A percentile compares a stretch with the other conserved stretches of the same genome.
phyloP scores from a whole-genome alignment of 2,329 filamentous ascomycete genomes.

The Fusarium graminum region DNA sequence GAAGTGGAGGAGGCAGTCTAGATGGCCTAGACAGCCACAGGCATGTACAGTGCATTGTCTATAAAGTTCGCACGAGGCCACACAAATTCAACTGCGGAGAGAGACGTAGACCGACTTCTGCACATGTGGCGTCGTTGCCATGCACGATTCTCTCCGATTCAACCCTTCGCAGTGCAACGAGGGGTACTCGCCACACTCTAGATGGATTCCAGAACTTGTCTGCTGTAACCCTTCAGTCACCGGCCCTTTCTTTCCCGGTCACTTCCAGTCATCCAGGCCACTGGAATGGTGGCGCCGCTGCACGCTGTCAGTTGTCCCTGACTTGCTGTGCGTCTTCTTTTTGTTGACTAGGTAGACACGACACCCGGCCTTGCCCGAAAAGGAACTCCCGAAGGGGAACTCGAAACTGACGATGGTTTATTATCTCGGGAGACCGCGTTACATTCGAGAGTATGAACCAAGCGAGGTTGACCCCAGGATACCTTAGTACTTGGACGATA shows the following conservation, averaged over 20 bases:
- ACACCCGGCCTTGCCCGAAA: conserved; percentile 41
- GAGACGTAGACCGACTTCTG: conserved; percentile 4
- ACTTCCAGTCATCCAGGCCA: conserved; percentile 3
- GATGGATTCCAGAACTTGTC: conserved; percentile 40
- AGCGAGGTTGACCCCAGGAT: conserved; percentile 34
- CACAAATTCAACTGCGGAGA: conserved; percentile 1
- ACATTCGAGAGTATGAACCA: conserved; percentile 33
- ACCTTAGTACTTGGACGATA: conserved; percentile 5
- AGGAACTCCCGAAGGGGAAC: conserved; percentile 30
- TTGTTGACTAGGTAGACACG: conserved; percentile 28
- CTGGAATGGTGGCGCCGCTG: conserved; percentile 42
- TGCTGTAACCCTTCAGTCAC: neutral
- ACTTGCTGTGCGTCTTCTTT: conserved; percentile 27
- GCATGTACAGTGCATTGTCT: conserved; percentile 23
- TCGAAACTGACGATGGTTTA: conserved; percentile 23
- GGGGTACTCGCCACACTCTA: conserved; percentile 43
- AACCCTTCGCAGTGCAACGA: conserved; percentile 34
- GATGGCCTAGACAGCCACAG: conserved; percentile 30
- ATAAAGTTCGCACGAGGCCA: conserved; percentile 4
- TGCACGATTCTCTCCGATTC: conserved; percentile 35
- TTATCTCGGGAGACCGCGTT: conserved; percentile 38
- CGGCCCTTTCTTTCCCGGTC: neutral
- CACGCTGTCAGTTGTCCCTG: conserved; percentile 19
- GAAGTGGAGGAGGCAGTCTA: conserved; percentile 2
- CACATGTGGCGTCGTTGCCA: conserved; percentile 35